These are phyloP conservation scores for Kodamaea fungicola DNA, from an alignment of 1,139 yeast genomes.

Conservation along the genomic window DNA sequence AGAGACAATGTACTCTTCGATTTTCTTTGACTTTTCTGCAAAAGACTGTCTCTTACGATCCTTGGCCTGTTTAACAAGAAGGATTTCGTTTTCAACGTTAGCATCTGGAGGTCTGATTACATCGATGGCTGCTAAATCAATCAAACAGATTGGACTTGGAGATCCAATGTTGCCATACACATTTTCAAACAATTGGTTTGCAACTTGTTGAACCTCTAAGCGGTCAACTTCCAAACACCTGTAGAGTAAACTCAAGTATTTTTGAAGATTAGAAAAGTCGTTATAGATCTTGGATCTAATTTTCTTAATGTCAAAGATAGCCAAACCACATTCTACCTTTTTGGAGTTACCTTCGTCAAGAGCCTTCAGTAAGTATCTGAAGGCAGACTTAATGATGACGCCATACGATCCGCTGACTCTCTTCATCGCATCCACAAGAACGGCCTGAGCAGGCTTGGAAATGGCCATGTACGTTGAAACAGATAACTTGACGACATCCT, in stretches of 20 bases:
- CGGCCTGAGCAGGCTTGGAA: conserved; percentile 66
- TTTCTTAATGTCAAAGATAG: conserved; percentile 49
- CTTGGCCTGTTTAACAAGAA: conserved; percentile 57
- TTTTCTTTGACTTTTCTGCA: conserved; percentile 33
- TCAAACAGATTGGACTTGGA: conserved; percentile 59
- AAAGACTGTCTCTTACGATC: conserved; percentile 43
- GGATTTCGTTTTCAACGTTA: conserved; percentile 52
- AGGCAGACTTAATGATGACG: conserved; percentile 45
- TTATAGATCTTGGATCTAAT: conserved; percentile 54
- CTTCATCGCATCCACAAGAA: conserved; percentile 68
- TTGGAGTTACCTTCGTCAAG: conserved; percentile 52
- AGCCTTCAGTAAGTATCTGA: conserved; percentile 50
- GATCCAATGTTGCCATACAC: conserved; percentile 47
- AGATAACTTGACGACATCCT: conserved; percentile 66
- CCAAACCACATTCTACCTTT: conserved; percentile 65
- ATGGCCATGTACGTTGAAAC: conserved; percentile 72
- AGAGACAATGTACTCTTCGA: conserved; percentile 44
- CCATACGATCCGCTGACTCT: conserved; percentile 69
- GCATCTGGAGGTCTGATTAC: conserved; percentile 63
- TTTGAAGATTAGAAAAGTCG: conserved; percentile 53
- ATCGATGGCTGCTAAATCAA: conserved; percentile 46
- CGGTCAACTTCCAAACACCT: conserved; percentile 61
- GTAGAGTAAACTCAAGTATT: conserved; percentile 47
- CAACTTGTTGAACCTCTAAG: conserved; percentile 46
- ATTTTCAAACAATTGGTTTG: conserved; percentile 50